These are phyloP conservation scores for Aspergillus luchuensis DNA, from an alignment of 2,329 filamentous ascomycete genomes.

Conservation along the genomic window DNA sequence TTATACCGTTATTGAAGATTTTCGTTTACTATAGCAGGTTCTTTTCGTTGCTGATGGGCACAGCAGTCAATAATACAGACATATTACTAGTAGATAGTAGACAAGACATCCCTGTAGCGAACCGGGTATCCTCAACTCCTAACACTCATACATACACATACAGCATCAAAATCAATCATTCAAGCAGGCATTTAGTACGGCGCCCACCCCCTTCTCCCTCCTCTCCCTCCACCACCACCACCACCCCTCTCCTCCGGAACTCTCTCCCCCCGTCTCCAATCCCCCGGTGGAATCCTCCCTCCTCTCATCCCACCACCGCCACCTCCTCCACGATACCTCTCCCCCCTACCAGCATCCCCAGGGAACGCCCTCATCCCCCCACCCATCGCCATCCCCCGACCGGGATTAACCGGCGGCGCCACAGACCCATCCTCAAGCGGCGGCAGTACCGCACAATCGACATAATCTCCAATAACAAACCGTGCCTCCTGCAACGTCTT, in stretches of 20 bases:
- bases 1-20: not conserved
- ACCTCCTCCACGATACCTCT: slow-evolving; percentile 45
- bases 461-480: slow-evolving; percentile 87
- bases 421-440: slow-evolving; percentile 74
- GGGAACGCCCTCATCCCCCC: slow-evolving; percentile 46
- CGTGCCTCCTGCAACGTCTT: slow-evolving; percentile 75
- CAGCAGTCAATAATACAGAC: not conserved
- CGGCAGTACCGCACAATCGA: slow-evolving; percentile 78
- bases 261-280: slow-evolving; percentile 54
- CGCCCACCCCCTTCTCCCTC: slow-evolving; percentile 43
- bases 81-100: slow-evolving; percentile 3
- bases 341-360: slow-evolving; percentile 46
- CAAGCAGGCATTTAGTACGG: slow-evolving; percentile 28
- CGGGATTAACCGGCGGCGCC: slow-evolving; percentile 60
- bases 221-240: not conserved
- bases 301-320: slow-evolving; percentile 47
- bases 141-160: not conserved
- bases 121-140: slow-evolving; percentile 22
- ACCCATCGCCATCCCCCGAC: slow-evolving; percentile 43
- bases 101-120: not conserved
- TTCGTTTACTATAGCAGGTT: not conserved
- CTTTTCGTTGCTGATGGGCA: not conserved
- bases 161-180: not conserved
- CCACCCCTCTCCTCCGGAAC: slow-evolving; percentile 45
- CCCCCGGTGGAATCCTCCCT: slow-evolving; percentile 47